These are phyloP conservation scores for Solanum appendiculatum DNA, from an alignment of 257 asterid species.

Conservation along the genomic window DNA sequence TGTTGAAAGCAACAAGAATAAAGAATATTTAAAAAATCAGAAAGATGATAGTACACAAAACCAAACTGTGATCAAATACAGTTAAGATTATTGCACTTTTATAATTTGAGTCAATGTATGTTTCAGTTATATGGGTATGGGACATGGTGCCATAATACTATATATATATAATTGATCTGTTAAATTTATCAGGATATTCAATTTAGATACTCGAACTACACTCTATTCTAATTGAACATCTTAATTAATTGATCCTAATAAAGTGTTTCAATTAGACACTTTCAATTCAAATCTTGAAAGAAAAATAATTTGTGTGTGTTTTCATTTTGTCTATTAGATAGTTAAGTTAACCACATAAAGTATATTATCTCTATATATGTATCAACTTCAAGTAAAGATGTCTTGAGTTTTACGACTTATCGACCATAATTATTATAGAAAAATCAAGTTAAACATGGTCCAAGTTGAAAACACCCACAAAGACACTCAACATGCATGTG, in stretches of 20 bases:
- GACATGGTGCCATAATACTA: background rate
- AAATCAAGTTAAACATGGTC: background rate
- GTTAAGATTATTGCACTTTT: background rate
- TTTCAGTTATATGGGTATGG: background rate
- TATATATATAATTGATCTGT: no score
- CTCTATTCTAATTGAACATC: no score
- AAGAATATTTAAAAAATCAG: background rate
- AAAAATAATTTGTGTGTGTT: no score
- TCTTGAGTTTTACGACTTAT: background rate
- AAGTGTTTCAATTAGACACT: background rate
- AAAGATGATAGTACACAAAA: background rate
- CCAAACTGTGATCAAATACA: background rate
- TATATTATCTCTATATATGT: no score
- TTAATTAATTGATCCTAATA: no score
- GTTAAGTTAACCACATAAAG: background rate
- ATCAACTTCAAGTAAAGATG: background rate
- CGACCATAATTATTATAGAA: no score
- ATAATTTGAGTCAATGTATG: background rate
- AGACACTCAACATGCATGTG: background rate
- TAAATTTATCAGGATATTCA: no score
- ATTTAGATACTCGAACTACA: background rate
- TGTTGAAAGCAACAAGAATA: background rate
- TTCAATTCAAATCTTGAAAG: background rate
- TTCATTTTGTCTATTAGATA: background rate
- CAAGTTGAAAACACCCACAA: background rate